phyloP scores from a whole-genome alignment of 2,329 filamentous ascomycete species.

The Didymella sp. region DNA sequence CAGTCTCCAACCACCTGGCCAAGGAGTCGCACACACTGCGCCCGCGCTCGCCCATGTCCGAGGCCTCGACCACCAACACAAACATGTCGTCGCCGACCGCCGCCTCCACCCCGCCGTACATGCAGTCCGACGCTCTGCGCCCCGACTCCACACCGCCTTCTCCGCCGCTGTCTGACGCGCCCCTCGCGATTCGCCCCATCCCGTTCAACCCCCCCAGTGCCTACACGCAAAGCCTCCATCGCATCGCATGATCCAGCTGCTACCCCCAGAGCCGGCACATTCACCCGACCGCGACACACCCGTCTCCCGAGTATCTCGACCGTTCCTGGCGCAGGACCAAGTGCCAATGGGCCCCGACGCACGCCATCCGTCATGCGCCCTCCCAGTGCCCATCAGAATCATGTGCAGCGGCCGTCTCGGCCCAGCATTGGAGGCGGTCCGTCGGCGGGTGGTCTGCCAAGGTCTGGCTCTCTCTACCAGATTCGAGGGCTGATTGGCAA shows the following conservation, averaged over 20 bases:
- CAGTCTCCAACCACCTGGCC: slow-evolving; percentile 58
- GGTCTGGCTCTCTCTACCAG: slow-evolving; percentile 81
- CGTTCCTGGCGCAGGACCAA: slow-evolving; percentile 41
- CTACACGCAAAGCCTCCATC: slow-evolving; percentile 53
- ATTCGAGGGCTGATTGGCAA: slow-evolving; percentile 93
- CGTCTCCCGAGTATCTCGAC: slow-evolving; percentile 67
- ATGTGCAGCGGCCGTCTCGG: slow-evolving; percentile 48
- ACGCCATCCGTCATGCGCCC: slow-evolving; percentile 54
- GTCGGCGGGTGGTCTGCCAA: slow-evolving; percentile 59
- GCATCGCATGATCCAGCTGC: slow-evolving; percentile 57
- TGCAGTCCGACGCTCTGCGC: slow-evolving; percentile 67
- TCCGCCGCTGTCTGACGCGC: slow-evolving; percentile 89
- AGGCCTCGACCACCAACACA: slow-evolving; percentile 79
- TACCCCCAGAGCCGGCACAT: slow-evolving; percentile 62
- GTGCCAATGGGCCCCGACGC: slow-evolving; percentile 49
- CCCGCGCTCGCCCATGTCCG: slow-evolving; percentile 74
- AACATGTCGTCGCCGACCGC: slow-evolving; percentile 88
- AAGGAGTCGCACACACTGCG: slow-evolving; percentile 53
- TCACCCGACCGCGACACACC: slow-evolving; percentile 58
- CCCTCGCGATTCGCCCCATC: slow-evolving; percentile 59
- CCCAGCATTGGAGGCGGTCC: slow-evolving; percentile 56
- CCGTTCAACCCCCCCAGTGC: slow-evolving; percentile 53
- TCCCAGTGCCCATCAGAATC: slow-evolving; percentile 24
- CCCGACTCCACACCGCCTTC: slow-evolving; percentile 86
- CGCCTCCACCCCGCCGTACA: slow-evolving; percentile 79